Evolutionary conservation across 805 yeast species (phyloP), one percentile per base, ranked within the genome.

Genomic region (Saturnispora zaruensis): DNA sequence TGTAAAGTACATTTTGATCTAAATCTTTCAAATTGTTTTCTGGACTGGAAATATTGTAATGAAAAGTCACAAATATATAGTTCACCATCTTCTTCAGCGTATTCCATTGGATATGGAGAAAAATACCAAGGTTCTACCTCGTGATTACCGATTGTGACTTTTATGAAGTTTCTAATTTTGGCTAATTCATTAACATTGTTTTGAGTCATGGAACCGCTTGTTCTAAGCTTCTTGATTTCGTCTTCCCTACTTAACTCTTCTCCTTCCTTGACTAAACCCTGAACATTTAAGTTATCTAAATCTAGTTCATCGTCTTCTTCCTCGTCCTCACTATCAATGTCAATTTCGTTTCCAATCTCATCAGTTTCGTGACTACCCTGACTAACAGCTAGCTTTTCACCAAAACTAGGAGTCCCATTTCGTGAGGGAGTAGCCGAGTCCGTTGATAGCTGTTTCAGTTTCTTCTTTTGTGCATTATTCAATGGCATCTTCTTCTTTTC

Each of bases 71-170:
- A 93, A 43, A 93, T 84, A 64, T 84, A 93, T 23, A 93, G 77
- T 21, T 45, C 49, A 49, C 78, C 82, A 64, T 91, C 98, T 56
- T 84, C 93, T 59, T 93, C 98, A 0, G 97, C 88, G 50, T 89
- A 75, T 63, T 93, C 99, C 14, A 88, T 75, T 0, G 99, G 99
- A 65, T 93, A 93, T 1, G 99, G 98, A 1, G 96, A 86, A 61
- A 93, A 93, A 67, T 93, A 93, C 99, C 99, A 93, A 2, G 99
- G 99, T 65, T 93, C 99, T 48, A 93, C 88, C 57, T 86, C 85
- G 65, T 82, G 88, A 55, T 84, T 84, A 1, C 99, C 99, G 68
- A 93, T 79, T 3, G 87, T 83, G 5, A 93, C 79, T 49, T 78
- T 76, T 44, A 78, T 73, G 54, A 93, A 73, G 62, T 93, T 93